Conservation (phyloP, 257 asterid species). For the Apocynum venetum region DNA sequence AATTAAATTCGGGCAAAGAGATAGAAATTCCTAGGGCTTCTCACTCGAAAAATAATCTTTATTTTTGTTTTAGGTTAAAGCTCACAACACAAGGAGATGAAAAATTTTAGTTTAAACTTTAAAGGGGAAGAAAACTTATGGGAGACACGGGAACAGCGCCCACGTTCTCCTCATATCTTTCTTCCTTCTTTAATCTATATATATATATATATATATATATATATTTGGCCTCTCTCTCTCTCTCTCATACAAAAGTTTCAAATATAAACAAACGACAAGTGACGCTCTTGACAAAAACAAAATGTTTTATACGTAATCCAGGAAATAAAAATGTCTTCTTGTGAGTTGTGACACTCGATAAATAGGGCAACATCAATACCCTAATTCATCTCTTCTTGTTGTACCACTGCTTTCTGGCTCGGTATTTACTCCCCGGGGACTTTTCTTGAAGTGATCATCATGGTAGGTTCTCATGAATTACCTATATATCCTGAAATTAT, state of each 20-base stretch:
- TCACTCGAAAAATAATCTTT: slow-evolving; percentile 42
- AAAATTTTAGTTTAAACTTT: slow-evolving; percentile 28
- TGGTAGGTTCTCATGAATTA: slow-evolving; percentile 34
- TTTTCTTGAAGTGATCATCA: slow-evolving; percentile 26
- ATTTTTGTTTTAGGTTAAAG: slow-evolving; percentile 43
- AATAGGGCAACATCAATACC: slow-evolving; percentile 41
- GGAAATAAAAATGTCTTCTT: slow-evolving; percentile 13
- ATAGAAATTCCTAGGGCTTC: slow-evolving; percentile 28
- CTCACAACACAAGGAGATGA: slow-evolving; percentile 79
- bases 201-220: no score
- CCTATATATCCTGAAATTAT: not conserved
- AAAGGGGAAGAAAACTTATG: slow-evolving; percentile 22
- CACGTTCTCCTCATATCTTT: slow-evolving; percentile 75
- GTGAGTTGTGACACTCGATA: slow-evolving; percentile 41
- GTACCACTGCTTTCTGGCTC: slow-evolving; percentile 5
- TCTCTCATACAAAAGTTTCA: not conserved
- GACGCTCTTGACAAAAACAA: slow-evolving; percentile 28
- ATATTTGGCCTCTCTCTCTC: not conserved
- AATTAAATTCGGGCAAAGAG: not conserved
- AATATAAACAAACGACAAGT: slow-evolving; percentile 21
- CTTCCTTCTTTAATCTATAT: slow-evolving; percentile 12
- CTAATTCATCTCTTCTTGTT: slow-evolving; percentile 42
- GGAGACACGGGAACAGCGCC: slow-evolving; percentile 76
- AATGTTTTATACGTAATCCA: slow-evolving; percentile 23
- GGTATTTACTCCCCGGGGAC: not conserved